phyloP scores from a whole-genome alignment of 805 yeast species.

The Yarrowia sp. region DNA sequence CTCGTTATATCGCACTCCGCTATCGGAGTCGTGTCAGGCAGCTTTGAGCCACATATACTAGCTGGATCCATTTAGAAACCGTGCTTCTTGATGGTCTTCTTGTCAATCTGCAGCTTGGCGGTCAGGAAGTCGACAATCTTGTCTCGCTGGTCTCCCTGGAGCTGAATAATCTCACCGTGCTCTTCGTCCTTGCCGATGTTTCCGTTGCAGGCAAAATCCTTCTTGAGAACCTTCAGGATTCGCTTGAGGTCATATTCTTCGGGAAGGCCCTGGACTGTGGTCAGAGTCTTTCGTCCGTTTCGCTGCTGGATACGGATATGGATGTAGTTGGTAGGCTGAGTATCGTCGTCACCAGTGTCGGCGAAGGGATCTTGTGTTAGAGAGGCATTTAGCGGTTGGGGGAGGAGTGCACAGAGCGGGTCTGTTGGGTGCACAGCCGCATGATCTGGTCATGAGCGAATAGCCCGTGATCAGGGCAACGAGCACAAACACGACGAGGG shows the following conservation, averaged over 20 bases:
- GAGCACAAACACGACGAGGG: too few species aligned
- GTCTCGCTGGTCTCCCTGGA: constrained; percentile 98
- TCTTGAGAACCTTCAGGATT: constrained; percentile 88
- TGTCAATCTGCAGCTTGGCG: constrained; percentile 80
- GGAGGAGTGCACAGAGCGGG: neutral
- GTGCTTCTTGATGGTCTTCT: constrained; percentile 96
- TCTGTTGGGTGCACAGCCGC: constrained; percentile 3
- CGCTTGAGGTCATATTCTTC: constrained; percentile 92
- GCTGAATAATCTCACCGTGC: constrained; percentile 93
- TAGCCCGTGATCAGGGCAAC: too few species aligned
- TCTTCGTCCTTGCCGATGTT: constrained; percentile 95
- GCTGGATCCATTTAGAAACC: constrained; percentile 66
- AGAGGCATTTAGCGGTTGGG: neutral
- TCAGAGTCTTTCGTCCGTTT: constrained; percentile 97
- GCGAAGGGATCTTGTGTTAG: constrained; percentile 84
- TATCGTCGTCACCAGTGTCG: constrained; percentile 99
- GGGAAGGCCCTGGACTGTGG: constrained; percentile 98
- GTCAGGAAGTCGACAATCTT: constrained; percentile 92
- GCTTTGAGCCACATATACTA: constrained; percentile 22
- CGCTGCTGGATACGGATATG: constrained; percentile 99
- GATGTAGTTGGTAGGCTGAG: constrained; percentile 91
- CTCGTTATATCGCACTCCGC: constrained; percentile 26
- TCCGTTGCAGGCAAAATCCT: constrained; percentile 98
- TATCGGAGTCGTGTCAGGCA: neutral
- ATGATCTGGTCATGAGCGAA: neutral